Evolutionary conservation across 345 rosid genomes (phyloP).

Genomic region (Ceriops decandra): DNA sequence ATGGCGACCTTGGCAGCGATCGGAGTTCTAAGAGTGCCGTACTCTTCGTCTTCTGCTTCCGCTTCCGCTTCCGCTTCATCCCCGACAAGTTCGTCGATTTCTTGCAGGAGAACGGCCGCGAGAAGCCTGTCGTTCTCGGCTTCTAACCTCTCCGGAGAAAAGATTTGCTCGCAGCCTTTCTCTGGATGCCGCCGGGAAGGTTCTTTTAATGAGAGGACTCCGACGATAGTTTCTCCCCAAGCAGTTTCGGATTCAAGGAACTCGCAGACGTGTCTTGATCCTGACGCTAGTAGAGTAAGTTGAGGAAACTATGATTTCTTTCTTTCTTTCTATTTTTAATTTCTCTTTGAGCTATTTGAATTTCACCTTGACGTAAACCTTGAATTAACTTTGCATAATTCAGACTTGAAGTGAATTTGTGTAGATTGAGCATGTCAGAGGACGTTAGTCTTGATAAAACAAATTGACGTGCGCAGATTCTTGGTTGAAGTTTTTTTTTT

Average conservation of each 20-base stretch:
- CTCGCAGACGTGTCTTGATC: slow-evolving; percentile 95
- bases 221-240: slow-evolving; percentile 58
- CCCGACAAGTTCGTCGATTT: slow-evolving; percentile 16
- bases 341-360: neutral
- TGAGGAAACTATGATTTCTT: neutral
- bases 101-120: neutral
- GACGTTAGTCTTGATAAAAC: no score
- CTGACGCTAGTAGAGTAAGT: slow-evolving; percentile 92
- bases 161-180: slow-evolving; percentile 20
- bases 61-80: slow-evolving; percentile 11
- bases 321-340: neutral
- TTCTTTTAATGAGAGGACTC: slow-evolving; percentile 23
- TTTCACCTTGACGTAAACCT: neutral
- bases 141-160: slow-evolving; percentile 49
- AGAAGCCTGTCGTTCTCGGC: slow-evolving; percentile 49
- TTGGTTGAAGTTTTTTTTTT: no score
- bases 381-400: no score
- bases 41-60: slow-evolving; percentile 18
- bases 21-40: slow-evolving; percentile 35
- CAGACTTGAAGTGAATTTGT: no score
- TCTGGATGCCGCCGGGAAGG: slow-evolving; percentile 5
- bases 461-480: no score
- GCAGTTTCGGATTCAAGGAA: slow-evolving; percentile 88
- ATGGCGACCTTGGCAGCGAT: slow-evolving; percentile 58
- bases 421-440: no score